Conservation (phyloP, 352 stramenopile species). For the Phytopythium mirpurense region DNA sequence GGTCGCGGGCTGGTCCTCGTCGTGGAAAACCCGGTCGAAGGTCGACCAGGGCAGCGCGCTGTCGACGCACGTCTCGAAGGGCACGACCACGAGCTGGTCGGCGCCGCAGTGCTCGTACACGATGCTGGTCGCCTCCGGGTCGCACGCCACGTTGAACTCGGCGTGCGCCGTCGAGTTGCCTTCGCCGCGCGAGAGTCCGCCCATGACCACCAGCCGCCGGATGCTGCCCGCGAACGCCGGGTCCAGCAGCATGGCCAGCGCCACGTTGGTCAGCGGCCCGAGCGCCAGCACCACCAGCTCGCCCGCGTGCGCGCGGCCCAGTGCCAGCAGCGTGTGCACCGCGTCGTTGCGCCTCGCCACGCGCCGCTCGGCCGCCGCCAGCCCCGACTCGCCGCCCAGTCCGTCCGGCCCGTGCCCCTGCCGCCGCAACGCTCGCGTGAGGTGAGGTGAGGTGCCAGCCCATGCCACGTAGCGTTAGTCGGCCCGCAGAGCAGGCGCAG, state of each 20-base stretch:
- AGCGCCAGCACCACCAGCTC: conserved; percentile 75
- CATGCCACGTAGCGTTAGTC: too few relatives aligned
- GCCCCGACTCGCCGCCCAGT: conserved; percentile 48
- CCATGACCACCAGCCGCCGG: conserved; percentile 71
- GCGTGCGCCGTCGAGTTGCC: conserved; percentile 63
- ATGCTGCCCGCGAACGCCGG: conserved; percentile 57
- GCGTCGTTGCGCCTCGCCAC: conserved; percentile 50
- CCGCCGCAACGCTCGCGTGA: too few relatives aligned
- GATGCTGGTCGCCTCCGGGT: conserved; percentile 75
- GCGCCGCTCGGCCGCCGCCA: conserved; percentile 21
- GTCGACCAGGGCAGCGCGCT: conserved; percentile 48
- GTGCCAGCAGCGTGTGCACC: conserved; percentile 57
- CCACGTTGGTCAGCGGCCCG: conserved; percentile 76
- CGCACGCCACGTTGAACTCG: conserved; percentile 80
- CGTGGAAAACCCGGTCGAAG: conserved; percentile 64
- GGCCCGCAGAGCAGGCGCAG: too few relatives aligned
- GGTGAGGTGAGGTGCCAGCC: too few relatives aligned
- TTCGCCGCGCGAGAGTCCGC: conserved; percentile 56
- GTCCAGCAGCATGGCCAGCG: conserved; percentile 67
- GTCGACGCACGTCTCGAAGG: conserved; percentile 66
- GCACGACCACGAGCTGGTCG: conserved; percentile 58
- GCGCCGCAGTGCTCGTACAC: conserved; percentile 60
- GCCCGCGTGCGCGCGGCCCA: conserved; percentile 44
- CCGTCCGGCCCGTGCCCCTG: conserved; percentile 71
- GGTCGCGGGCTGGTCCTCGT: conserved; percentile 24